Conservation (phyloP, 306 rosid species). For the Castanopsis chinensis region DNA sequence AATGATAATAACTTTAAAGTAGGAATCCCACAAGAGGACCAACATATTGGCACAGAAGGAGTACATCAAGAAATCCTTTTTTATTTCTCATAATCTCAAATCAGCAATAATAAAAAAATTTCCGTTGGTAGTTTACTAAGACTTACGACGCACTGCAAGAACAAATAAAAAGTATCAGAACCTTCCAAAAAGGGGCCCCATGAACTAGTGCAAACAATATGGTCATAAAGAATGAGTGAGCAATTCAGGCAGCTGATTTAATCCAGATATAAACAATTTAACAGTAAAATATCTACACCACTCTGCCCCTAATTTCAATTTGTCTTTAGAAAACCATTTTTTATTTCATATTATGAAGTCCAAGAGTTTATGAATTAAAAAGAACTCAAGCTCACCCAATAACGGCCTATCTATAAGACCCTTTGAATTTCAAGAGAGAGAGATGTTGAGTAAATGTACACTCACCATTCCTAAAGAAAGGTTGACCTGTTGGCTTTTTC, state of each 20-base stretch:
- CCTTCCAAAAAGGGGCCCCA: background rate
- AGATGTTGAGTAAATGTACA: slow-evolving; percentile 15
- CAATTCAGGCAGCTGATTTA: background rate
- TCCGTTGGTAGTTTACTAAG: background rate
- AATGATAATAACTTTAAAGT: background rate
- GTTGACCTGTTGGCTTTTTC: slow-evolving; percentile 72
- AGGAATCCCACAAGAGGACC: background rate
- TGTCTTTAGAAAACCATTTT: background rate
- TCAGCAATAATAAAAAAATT: background rate
- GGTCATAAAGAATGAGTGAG: slow-evolving; percentile 1
- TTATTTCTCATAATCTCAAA: background rate
- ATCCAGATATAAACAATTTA: slow-evolving; percentile 17
- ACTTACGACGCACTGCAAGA: background rate
- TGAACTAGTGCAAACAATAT: background rate
- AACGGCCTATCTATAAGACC: slow-evolving; percentile 5
- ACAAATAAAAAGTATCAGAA: background rate
- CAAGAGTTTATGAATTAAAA: slow-evolving; percentile 2
- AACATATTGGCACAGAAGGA: background rate
- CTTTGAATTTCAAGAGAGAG: slow-evolving; percentile 3
- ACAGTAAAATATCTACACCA: background rate
- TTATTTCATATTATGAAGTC: background rate
- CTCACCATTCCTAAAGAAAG: slow-evolving; percentile 76
- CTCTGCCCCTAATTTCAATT: background rate
- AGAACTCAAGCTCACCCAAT: slow-evolving; percentile 14
- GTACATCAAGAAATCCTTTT: background rate